Conservation (phyloP, 768 basidiomycete species). For the Lentinula guzmanii region DNA sequence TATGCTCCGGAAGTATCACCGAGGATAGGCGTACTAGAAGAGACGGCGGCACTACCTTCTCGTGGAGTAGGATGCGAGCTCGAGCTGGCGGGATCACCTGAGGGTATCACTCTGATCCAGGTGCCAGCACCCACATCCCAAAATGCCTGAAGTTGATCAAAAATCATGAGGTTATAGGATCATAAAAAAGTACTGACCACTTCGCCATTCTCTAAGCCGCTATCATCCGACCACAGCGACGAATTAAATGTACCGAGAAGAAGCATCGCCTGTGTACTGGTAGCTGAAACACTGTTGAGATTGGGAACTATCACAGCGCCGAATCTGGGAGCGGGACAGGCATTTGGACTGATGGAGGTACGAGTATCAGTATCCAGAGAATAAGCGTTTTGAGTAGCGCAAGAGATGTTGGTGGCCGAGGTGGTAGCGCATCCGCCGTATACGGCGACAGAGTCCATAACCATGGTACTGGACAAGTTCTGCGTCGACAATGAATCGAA, state of each 20-base stretch:
- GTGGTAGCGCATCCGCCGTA: constrained; percentile 57
- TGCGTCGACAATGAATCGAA: constrained; percentile 35
- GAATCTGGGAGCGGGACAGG: constrained; percentile 64
- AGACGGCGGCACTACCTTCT: constrained; percentile 62
- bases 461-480: constrained; percentile 47
- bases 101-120: constrained; percentile 71
- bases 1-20: constrained; percentile 41
- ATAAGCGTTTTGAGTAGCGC: constrained; percentile 56
- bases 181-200: constrained; percentile 40
- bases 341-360: constrained; percentile 30
- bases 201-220: constrained; percentile 60
- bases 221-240: constrained; percentile 61
- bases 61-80: constrained; percentile 54
- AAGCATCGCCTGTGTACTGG: constrained; percentile 57
- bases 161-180: background rate
- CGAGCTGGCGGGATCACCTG: constrained; percentile 64
- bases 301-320: constrained; percentile 59
- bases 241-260: constrained; percentile 63
- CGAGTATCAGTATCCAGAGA: constrained; percentile 40
- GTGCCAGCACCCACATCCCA: constrained; percentile 53
- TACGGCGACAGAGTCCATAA: constrained; percentile 46
- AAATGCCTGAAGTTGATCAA: constrained; percentile 39
- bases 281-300: constrained; percentile 45
- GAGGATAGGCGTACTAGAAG: constrained; percentile 48
- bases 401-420: constrained; percentile 32